Percentiles rank a stretch among this genome's conserved stretches.
phyloP scores from a whole-genome alignment of 352 stramenopile genomes.

The Globisporangium paroecandrum region DNA sequence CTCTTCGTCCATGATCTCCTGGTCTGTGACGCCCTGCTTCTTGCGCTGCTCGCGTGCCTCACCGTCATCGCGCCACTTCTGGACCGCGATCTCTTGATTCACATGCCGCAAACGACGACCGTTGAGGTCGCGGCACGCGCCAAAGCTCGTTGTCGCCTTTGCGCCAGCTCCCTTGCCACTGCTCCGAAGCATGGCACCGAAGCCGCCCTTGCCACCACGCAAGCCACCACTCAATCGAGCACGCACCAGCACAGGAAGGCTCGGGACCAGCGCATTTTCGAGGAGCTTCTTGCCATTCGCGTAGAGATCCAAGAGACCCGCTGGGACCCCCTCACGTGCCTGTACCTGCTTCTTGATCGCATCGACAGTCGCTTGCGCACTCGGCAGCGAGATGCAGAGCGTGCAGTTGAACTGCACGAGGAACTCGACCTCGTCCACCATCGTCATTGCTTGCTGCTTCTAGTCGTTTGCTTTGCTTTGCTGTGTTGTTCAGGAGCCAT shows the following conservation, averaged over 20 bases:
- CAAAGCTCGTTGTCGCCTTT: slow-evolving; percentile 75
- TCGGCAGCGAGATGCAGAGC: slow-evolving; percentile 62
- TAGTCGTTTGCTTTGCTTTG: slow-evolving; percentile 4
- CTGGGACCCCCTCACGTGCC: slow-evolving; percentile 40
- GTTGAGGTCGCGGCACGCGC: slow-evolving; percentile 76
- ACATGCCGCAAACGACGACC: slow-evolving; percentile 78
- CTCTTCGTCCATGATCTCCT: slow-evolving; percentile 74
- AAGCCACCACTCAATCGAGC: slow-evolving; percentile 60
- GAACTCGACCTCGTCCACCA: slow-evolving; percentile 60
- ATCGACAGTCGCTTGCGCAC: slow-evolving; percentile 32
- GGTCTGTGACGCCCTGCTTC: slow-evolving; percentile 49
- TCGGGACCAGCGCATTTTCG: slow-evolving; percentile 39
- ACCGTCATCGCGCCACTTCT: slow-evolving; percentile 72
- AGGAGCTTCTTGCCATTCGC: slow-evolving; percentile 48
- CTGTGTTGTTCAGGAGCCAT: neutral
- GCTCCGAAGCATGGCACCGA: slow-evolving; percentile 82
- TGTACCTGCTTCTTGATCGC: slow-evolving; percentile 42
- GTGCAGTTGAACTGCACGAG: slow-evolving; percentile 80
- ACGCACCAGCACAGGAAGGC: slow-evolving; percentile 55
- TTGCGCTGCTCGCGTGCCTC: slow-evolving; percentile 43
- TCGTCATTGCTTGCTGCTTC: slow-evolving; percentile 13
- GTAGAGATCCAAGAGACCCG: slow-evolving; percentile 53
- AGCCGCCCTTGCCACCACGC: slow-evolving; percentile 78
- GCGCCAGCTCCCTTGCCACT: slow-evolving; percentile 68
- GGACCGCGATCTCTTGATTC: slow-evolving; percentile 84